phyloP scores from a whole-genome alignment of 2,329 filamentous ascomycete species.

The Stagonosporopsis chrysanthemi region DNA sequence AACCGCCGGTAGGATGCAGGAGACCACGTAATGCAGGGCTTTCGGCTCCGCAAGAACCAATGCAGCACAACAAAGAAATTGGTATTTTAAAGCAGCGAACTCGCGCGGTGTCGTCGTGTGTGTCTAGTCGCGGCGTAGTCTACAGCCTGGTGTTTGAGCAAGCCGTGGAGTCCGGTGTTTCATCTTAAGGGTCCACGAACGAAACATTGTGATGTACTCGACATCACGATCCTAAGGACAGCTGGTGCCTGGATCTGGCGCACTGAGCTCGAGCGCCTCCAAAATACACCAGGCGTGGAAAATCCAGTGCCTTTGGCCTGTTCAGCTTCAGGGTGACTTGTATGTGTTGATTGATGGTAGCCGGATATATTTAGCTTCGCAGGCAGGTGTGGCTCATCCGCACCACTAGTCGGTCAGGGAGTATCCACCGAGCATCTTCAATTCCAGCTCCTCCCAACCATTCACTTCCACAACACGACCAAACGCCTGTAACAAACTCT shows the following conservation, averaged over 20 bases:
- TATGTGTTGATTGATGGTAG: conserved; percentile 1
- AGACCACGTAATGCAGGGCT: neutral
- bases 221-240: conserved; percentile 16
- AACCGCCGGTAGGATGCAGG: conserved; percentile 1
- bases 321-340: conserved; percentile 6
- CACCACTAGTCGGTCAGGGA: conserved; percentile 8
- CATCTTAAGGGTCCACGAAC: conserved; percentile 9
- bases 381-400: conserved; percentile 17
- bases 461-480: conserved; percentile 16
- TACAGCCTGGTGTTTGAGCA: conserved; percentile 8
- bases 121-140: conserved; percentile 1
- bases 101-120: conserved; percentile 3
- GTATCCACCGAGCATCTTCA: conserved; percentile 1
- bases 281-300: neutral
- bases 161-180: conserved; percentile 10
- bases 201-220: conserved; percentile 11
- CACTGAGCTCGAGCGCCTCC: conserved; percentile 5
- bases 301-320: neutral
- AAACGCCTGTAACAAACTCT: conserved; percentile 13
- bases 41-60: neutral
- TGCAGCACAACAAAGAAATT: neutral
- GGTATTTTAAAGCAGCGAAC: neutral
- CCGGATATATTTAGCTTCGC: conserved; percentile 11
- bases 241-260: conserved; percentile 12
- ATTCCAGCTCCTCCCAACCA: conserved; percentile 15